Evolutionary conservation across 2,329 filamentous ascomycete species (phyloP).

Genomic region (Verticillium klebahnii): DNA sequence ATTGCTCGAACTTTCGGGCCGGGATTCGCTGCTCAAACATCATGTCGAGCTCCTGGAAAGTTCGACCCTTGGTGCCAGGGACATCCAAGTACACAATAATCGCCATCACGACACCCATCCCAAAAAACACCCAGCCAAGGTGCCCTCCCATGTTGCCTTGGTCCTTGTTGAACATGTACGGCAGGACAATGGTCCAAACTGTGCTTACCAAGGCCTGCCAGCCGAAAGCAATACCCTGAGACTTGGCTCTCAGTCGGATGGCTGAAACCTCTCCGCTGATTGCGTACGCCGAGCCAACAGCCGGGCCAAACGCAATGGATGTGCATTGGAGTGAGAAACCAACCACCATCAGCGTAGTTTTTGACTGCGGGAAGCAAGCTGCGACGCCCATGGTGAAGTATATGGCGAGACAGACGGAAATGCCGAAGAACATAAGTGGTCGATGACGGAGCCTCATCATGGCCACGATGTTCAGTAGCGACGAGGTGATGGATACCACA

Average conservation of each 20-base stretch:
- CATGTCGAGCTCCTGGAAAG: constrained; percentile 25
- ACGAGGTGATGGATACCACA: constrained; percentile 11
- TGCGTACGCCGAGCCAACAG: constrained; percentile 13
- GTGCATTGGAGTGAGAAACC: constrained; percentile 14
- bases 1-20: constrained; percentile 6
- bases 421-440: constrained; percentile 15
- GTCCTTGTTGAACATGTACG: constrained; percentile 23
- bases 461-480: constrained; percentile 14
- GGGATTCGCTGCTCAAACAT: constrained; percentile 14
- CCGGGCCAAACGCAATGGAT: constrained; percentile 15
- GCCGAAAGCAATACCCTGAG: constrained; percentile 7
- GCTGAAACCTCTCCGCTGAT: constrained; percentile 9
- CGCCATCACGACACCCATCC: constrained; percentile 19
- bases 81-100: constrained; percentile 22
- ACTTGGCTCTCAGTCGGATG: constrained; percentile 9
- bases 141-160: constrained; percentile 32
- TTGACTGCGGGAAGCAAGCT: constrained; percentile 10
- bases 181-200: constrained; percentile 17
- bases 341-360: constrained; percentile 11
- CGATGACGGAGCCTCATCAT: constrained; percentile 16
- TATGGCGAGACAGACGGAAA: constrained; percentile 10
- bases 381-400: constrained; percentile 17
- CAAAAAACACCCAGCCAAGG: constrained; percentile 34
- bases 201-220: constrained; percentile 10
- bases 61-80: constrained; percentile 21